phyloP scores from a whole-genome alignment of 768 basidiomycete genomes.

The Erythrobasidium yunnanense region DNA sequence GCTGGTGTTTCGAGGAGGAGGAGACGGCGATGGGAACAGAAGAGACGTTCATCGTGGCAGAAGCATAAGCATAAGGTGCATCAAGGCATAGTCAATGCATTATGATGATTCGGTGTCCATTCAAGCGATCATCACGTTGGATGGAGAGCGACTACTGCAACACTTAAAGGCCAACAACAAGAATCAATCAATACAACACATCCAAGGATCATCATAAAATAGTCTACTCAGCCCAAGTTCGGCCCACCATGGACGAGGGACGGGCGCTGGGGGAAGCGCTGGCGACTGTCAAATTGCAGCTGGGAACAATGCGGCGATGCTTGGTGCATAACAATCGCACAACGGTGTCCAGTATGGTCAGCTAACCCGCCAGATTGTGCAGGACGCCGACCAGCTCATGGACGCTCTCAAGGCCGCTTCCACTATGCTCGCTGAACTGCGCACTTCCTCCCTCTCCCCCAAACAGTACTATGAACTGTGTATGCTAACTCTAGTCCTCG shows the following conservation, averaged over 20 bases:
- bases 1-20: background rate
- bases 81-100: no score
- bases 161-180: no score
- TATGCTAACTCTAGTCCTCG: constrained; percentile 39
- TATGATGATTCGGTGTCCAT: no score
- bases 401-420: constrained; percentile 95
- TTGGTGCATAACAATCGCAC: constrained; percentile 29
- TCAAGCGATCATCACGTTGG: no score
- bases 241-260: background rate
- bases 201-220: no score
- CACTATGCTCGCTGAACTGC: constrained; percentile 88
- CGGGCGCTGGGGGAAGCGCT: constrained; percentile 7
- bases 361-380: background rate
- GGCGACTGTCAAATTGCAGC: constrained; percentile 31
- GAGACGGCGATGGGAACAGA: no score
- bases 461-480: constrained; percentile 99
- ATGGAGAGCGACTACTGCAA: no score
- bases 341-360: background rate
- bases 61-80: no score
- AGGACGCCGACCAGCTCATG: constrained; percentile 97
- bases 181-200: no score
- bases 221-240: no score
- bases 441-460: constrained; percentile 82
- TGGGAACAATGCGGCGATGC: constrained; percentile 30
- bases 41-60: no score